These are phyloP conservation scores for Jacaranda mimosifolia DNA, from an alignment of 257 asterid genomes.

Conservation along the genomic window DNA sequence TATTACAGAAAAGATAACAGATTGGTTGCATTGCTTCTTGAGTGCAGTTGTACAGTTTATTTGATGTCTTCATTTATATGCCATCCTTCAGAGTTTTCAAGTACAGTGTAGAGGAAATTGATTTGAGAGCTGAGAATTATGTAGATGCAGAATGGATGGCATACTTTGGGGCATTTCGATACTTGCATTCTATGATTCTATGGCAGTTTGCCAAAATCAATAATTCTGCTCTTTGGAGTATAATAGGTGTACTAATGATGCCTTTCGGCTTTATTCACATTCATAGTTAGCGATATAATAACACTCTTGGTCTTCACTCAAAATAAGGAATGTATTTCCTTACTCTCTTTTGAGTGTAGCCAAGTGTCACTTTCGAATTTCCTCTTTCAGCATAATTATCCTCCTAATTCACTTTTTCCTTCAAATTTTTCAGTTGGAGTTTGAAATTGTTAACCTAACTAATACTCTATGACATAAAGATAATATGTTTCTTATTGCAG, in stretches of 20 bases:
- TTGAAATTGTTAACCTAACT: not conserved
- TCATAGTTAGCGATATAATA: too few relatives aligned
- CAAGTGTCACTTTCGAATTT: not conserved
- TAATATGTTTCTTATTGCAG: constrained; percentile 46
- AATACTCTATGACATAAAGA: constrained; percentile 10
- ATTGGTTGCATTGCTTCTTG: constrained; percentile 29
- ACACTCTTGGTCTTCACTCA: too few relatives aligned
- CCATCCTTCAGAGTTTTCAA: too few relatives aligned
- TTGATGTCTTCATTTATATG: constrained; percentile 37
- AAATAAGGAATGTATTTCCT: too few relatives aligned
- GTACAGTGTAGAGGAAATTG: too few relatives aligned
- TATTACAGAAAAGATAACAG: not conserved
- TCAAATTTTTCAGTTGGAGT: not conserved
- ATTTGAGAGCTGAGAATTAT: too few relatives aligned
- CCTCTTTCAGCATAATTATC: not conserved
- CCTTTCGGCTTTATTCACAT: too few relatives aligned
- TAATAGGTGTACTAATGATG: too few relatives aligned
- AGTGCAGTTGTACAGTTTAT: constrained; percentile 13
- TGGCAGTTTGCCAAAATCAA: constrained; percentile 83
- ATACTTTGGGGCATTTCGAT: constrained; percentile 81
- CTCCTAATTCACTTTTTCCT: not conserved
- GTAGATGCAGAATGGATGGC: too few relatives aligned
- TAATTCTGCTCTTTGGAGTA: constrained; percentile 79
- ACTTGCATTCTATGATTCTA: constrained; percentile 67
- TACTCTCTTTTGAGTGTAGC: too few relatives aligned